Percentiles rank a stretch among this genome's conserved stretches.
Evolutionary conservation across 176 grass and related monocot genomes (phyloP).

Genomic region (Aechmea fasciata): DNA sequence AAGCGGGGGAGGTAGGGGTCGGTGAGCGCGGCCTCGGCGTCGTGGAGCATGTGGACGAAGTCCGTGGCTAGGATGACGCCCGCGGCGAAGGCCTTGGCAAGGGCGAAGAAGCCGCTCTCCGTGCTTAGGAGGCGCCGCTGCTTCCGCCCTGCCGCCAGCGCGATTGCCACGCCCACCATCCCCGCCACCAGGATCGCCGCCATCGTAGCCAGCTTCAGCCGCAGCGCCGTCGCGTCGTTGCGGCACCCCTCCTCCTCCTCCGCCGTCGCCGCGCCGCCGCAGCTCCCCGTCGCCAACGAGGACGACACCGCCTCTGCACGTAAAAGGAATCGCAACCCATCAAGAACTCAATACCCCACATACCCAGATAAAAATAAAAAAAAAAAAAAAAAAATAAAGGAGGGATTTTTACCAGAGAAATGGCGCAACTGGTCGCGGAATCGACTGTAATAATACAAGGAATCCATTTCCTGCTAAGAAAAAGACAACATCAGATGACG

Average conservation of each 20-base stretch:
- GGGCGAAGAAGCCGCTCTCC: constrained; percentile 27
- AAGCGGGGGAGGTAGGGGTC: constrained; percentile 44
- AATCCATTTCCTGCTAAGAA: neutral
- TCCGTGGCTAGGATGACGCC: constrained; percentile 75
- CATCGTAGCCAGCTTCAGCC: constrained; percentile 58
- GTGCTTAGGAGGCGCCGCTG: constrained; percentile 4
- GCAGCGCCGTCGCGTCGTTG: constrained; percentile 42
- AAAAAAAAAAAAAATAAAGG: neutral
- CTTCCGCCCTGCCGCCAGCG: constrained; percentile 25
- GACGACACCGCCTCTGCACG: neutral
- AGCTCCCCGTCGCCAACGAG: constrained; percentile 42
- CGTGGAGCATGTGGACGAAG: constrained; percentile 78
- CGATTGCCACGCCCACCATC: constrained; percentile 47
- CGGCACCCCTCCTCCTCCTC: constrained; percentile 33
- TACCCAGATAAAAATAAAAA: neutral
- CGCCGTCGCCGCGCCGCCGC: constrained; percentile 7
- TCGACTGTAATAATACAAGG: neutral
- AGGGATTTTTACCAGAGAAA: constrained; percentile 6
- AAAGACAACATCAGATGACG: neutral
- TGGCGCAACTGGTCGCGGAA: neutral
- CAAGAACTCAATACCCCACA: neutral
- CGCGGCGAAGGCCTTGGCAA: constrained; percentile 67
- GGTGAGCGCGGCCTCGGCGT: constrained; percentile 39
- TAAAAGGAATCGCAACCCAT: neutral
- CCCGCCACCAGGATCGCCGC: constrained; percentile 42